phyloP scores from a whole-genome alignment of 176 grass and related monocot species.

The Dactylis glomerata region DNA sequence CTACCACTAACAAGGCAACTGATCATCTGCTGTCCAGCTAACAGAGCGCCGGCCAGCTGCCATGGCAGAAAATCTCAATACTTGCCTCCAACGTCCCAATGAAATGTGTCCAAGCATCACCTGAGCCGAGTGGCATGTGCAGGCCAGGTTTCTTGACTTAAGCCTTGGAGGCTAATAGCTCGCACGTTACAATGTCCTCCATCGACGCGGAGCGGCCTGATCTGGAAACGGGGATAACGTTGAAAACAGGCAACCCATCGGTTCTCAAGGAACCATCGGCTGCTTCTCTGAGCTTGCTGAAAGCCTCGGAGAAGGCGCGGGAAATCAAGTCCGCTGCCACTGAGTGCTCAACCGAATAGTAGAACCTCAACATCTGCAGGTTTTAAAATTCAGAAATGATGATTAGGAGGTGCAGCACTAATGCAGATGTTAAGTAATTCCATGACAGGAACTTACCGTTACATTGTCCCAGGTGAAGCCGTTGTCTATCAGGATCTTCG shows the following conservation, averaged over 20 bases:
- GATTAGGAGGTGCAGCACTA: not conserved
- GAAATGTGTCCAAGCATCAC: not conserved
- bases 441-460: slow-evolving; percentile 25
- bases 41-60: not conserved
- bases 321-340: slow-evolving; percentile 17
- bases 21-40: slow-evolving; percentile 4
- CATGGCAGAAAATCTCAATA: not conserved
- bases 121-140: not conserved
- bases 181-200: slow-evolving; percentile 64
- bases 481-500: slow-evolving; percentile 54
- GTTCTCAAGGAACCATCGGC: not conserved
- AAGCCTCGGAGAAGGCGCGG: slow-evolving; percentile 39
- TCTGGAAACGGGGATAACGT: slow-evolving; percentile 63
- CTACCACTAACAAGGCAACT: not conserved
- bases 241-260: slow-evolving; percentile 35
- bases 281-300: slow-evolving; percentile 32
- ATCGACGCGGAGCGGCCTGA: slow-evolving; percentile 50
- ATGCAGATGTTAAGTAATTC: not conserved
- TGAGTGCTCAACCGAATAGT: slow-evolving; percentile 36
- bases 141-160: slow-evolving; percentile 15
- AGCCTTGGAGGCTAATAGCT: slow-evolving; percentile 73
- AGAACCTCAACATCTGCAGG: slow-evolving; percentile 82
- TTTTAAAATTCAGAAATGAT: not conserved
- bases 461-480: slow-evolving; percentile 60
- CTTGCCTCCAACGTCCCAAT: not conserved